Conservation (phyloP, 164 flowering plant genomes). For the grape (Vitis vinifera) region DNA sequence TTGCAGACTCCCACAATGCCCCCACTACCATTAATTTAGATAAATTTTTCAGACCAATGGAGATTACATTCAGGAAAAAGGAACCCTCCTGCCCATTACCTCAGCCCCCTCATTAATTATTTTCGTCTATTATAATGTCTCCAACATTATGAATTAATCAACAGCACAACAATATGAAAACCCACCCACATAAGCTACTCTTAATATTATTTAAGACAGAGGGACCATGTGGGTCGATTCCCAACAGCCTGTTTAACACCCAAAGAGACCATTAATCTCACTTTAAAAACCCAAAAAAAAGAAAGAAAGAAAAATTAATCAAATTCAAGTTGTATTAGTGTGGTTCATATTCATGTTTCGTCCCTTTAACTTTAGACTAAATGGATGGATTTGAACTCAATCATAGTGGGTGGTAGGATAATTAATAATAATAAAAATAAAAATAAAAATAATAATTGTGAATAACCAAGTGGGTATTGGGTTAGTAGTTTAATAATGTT, state of each 20-base stretch:
- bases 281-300: background rate
- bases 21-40: background rate
- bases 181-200: background rate
- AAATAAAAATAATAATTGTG: background rate
- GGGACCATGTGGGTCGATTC: conserved; percentile 29
- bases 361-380: too few species aligned
- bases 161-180: background rate
- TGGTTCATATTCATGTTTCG: too few species aligned
- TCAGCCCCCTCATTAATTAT: background rate
- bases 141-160: conserved; percentile 1
- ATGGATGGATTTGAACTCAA: background rate
- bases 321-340: conserved; percentile 1
- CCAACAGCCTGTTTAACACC: conserved; percentile 28
- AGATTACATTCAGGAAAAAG: background rate
- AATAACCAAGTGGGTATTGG: background rate
- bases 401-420: background rate
- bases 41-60: background rate
- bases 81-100: conserved; percentile 15
- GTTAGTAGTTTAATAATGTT: background rate
- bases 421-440: background rate
- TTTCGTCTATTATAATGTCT: background rate
- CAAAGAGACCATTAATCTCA: conserved; percentile 3
- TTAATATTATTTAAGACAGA: background rate
- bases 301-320: background rate
- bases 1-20: background rate